Evolutionary conservation across 768 basidiomycete genomes (phyloP).

Genomic region (Gymnopilus junonius): DNA sequence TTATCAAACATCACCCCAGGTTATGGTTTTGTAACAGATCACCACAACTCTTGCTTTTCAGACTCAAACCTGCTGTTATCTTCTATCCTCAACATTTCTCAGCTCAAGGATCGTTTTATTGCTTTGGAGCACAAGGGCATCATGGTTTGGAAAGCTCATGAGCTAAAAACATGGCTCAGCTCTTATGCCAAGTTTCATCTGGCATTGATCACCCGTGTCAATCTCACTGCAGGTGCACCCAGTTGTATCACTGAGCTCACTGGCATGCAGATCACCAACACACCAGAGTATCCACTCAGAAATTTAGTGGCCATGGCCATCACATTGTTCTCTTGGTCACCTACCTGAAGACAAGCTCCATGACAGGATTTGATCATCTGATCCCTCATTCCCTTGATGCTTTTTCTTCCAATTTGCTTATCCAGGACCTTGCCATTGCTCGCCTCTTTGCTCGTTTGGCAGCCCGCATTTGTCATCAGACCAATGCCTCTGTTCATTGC

Average conservation of each 20-base stretch:
- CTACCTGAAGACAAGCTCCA: constrained; percentile 21
- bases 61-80: background rate
- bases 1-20: constrained; percentile 12
- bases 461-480: background rate
- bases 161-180: background rate
- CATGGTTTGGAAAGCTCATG: background rate
- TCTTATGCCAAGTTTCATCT: background rate
- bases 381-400: constrained; percentile 31
- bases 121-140: constrained; percentile 14
- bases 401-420: constrained; percentile 24
- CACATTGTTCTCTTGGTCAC: constrained; percentile 16
- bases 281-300: background rate
- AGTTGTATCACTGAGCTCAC: background rate
- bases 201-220: background rate
- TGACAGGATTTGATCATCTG: constrained; percentile 22
- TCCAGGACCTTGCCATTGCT: constrained; percentile 29
- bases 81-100: background rate
- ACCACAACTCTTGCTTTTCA: background rate
- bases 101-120: background rate
- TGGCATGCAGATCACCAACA: constrained; percentile 12
- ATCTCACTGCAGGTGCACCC: background rate
- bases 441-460: constrained; percentile 16
- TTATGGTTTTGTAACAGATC: constrained; percentile 19
- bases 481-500: background rate
- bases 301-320: constrained; percentile 20